A percentile compares a stretch with the other conserved stretches of the same genome.
Evolutionary conservation across 78 protist species (phyloP).

Genomic region (Dictyostelium brefeldianum): DNA sequence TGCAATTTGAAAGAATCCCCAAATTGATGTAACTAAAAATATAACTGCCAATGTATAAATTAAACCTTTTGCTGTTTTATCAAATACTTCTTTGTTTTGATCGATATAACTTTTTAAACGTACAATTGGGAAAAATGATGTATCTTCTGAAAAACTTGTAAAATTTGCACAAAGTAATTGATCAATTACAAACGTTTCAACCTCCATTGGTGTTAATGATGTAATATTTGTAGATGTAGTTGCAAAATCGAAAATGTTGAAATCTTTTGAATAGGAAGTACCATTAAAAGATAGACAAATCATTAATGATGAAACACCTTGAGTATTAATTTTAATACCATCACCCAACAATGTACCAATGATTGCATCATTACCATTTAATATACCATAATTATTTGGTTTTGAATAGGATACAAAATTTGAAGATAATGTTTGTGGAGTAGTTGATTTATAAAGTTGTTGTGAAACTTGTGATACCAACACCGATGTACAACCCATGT

Average conservation of each 20-base stretch:
- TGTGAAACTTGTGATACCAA: constrained; percentile 5
- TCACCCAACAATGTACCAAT: constrained; percentile 40
- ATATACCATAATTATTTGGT: constrained; percentile 25
- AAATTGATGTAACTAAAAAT: neutral
- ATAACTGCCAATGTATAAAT: constrained; percentile 28
- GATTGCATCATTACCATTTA: constrained; percentile 14
- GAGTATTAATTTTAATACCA: constrained; percentile 24
- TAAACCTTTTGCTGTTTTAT: constrained; percentile 21
- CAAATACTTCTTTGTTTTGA: neutral
- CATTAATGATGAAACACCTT: constrained; percentile 1
- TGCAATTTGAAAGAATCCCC: constrained; percentile 45
- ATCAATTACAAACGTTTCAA: neutral
- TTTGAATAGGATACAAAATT: constrained; percentile 38
- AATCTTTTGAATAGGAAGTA: neutral
- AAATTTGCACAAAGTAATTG: neutral
- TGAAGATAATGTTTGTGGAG: constrained; percentile 6
- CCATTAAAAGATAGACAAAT: constrained; percentile 5
- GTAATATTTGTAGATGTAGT: neutral
- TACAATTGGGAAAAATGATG: constrained; percentile 34
- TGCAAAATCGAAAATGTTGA: constrained; percentile 30
- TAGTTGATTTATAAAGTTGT: constrained; percentile 37
- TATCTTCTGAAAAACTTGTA: neutral
- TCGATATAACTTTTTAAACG: neutral
- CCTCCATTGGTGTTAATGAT: neutral
- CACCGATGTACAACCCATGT: neutral